Conservation (phyloP, 2,329 filamentous ascomycete genomes). For the Aspergillus caelatus region DNA sequence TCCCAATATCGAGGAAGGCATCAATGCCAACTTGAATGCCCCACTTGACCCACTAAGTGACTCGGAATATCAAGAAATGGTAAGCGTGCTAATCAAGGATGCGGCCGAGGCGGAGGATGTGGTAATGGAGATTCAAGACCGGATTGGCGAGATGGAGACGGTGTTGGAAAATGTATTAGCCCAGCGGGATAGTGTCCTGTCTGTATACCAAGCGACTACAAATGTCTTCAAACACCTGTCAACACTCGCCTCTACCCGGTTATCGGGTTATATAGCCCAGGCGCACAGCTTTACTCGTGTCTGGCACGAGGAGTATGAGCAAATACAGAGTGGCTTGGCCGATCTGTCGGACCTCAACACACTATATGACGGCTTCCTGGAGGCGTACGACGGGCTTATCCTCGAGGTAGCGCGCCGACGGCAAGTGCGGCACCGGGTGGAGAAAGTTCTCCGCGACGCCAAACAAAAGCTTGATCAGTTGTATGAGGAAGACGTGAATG, state of each 20-base stretch:
- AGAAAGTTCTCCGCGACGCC: slow-evolving; percentile 74
- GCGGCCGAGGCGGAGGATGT: slow-evolving; percentile 65
- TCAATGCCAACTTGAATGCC: slow-evolving; percentile 39
- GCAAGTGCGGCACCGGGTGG: slow-evolving; percentile 72
- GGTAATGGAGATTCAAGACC: slow-evolving; percentile 70
- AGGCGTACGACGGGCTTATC: slow-evolving; percentile 81
- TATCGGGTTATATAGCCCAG: slow-evolving; percentile 57
- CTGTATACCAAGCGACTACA: slow-evolving; percentile 60
- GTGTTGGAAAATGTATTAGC: slow-evolving; percentile 66
- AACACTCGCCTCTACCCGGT: slow-evolving; percentile 63
- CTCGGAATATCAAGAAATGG: slow-evolving; percentile 78
- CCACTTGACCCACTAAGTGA: slow-evolving; percentile 72
- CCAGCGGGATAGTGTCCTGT: slow-evolving; percentile 61
- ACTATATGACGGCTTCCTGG: slow-evolving; percentile 87
- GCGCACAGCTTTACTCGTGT: slow-evolving; percentile 51
- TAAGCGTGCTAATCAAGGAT: slow-evolving; percentile 68
- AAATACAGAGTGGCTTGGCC: slow-evolving; percentile 68
- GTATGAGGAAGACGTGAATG: slow-evolving; percentile 69
- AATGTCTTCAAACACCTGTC: slow-evolving; percentile 69
- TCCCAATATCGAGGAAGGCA: slow-evolving; percentile 35
- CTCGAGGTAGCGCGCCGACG: slow-evolving; percentile 80
- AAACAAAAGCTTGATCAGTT: slow-evolving; percentile 75
- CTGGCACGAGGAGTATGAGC: slow-evolving; percentile 75
- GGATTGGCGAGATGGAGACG: slow-evolving; percentile 74
- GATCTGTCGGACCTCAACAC: slow-evolving; percentile 76